A percentile compares a stretch with the other conserved stretches of the same genome.
These are phyloP conservation scores for Plasmopara muralis DNA, from an alignment of 352 stramenopile species.

Conservation along the genomic window DNA sequence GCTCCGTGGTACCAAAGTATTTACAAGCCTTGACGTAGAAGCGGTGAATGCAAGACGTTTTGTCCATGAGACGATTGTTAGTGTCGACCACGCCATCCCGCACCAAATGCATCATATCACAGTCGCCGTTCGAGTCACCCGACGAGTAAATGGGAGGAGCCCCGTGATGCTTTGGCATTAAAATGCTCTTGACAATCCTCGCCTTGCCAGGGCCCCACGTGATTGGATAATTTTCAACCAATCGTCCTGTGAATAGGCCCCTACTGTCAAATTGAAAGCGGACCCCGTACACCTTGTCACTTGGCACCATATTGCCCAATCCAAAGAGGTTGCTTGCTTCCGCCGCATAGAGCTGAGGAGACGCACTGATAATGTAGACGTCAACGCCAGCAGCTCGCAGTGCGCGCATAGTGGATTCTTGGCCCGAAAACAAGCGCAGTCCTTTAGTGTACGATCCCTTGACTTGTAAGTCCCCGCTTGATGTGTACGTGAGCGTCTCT, in stretches of 20 bases:
- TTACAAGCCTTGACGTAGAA: slow-evolving; percentile 59
- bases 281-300: slow-evolving; percentile 45
- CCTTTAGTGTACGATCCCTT: slow-evolving; percentile 43
- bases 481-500: slow-evolving; percentile 32
- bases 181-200: slow-evolving; percentile 35
- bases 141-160: slow-evolving; percentile 45
- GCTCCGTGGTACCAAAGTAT: slow-evolving; percentile 37
- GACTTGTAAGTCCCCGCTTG: slow-evolving; percentile 29
- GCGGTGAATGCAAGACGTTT: slow-evolving; percentile 41
- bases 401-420: slow-evolving; percentile 53
- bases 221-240: slow-evolving; percentile 49
- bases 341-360: slow-evolving; percentile 47
- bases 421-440: slow-evolving; percentile 51
- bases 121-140: slow-evolving; percentile 54
- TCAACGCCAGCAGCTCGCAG: slow-evolving; percentile 33
- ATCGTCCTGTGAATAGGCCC: slow-evolving; percentile 36
- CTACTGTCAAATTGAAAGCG: slow-evolving; percentile 39
- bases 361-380: slow-evolving; percentile 61
- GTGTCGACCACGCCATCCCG: slow-evolving; percentile 54
- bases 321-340: slow-evolving; percentile 36
- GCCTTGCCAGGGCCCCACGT: slow-evolving; percentile 59
- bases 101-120: slow-evolving; percentile 50
- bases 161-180: slow-evolving; percentile 40
- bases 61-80: slow-evolving; percentile 56
- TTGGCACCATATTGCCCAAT: slow-evolving; percentile 46